Evolutionary conservation across 495 filamentous ascomycete genomes (phyloP), one percentile per base, ranked within the genome.

Genomic region (Penicillium diatomitis): DNA sequence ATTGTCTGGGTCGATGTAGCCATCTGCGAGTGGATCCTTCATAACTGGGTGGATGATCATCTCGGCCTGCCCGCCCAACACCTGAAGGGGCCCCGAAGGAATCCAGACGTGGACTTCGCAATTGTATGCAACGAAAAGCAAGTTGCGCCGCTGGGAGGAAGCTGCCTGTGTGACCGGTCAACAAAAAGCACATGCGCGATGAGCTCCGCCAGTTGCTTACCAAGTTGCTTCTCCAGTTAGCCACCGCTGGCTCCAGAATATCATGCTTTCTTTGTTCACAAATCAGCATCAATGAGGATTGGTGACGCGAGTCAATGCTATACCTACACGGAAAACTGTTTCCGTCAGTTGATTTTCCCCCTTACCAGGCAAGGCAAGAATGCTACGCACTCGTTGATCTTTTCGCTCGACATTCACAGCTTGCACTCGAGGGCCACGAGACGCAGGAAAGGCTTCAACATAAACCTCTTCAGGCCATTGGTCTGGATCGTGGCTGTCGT

Each of bases 111-210:
- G 76, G 6, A 98, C 84, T 38, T 80, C 68, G 38, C 82, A 75
- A 29, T 67, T 60, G 53, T 83, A 85, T n/a, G 88, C 91, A 6
- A 83, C 75, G 57, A 96, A 91, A 46, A 88, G 83, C 31, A 95
- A 71, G 50, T 86, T 84, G 12, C 74, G 71, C 28, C 69, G 64
- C 43, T 81, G 78, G 4, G 80, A 83, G 5, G 80, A 62, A 10
- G 72, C 80, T 46, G 71, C 73, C 76, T 78, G 40, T 46, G 20
- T 10, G 9, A 31, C 44, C 31, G 12, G 36, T 50, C 41, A 51
- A 37, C 38, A 30, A 27, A 44, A 32, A 12, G 5, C 37, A n/a
- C 20, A 29, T 8, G n/a, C 31, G 7, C 39, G 8, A 41, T 11
- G 36, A 39, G 20, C 10, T 44, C 9, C 30, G 20, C 12, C 12